A percentile compares a stretch with the other conserved stretches of the same genome.
These are phyloP conservation scores for Metschnikowia corniflorae DNA, from an alignment of 805 yeast species.

Conservation along the genomic window DNA sequence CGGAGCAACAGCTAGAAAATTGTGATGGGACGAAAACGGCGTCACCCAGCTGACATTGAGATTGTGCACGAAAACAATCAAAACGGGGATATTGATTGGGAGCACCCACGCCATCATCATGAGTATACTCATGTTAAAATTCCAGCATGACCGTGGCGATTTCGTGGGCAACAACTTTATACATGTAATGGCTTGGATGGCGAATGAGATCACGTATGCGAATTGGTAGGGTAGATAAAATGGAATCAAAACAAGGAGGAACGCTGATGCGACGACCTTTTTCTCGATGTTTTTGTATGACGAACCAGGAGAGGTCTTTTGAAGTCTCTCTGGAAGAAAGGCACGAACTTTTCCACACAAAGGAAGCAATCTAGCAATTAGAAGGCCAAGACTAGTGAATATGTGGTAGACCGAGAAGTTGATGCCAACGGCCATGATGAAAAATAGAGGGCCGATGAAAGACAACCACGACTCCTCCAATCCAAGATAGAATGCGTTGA, in stretches of 20 bases:
- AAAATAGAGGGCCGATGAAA: slow-evolving; percentile 58
- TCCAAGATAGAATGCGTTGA: slow-evolving; percentile 67
- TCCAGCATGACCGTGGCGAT: slow-evolving; percentile 31
- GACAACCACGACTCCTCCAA: slow-evolving; percentile 53
- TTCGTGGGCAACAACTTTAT: slow-evolving; percentile 26
- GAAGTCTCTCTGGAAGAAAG: background rate
- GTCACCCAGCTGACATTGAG: slow-evolving; percentile 74
- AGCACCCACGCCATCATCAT: slow-evolving; percentile 72
- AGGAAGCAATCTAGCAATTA: slow-evolving; percentile 3
- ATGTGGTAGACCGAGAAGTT: slow-evolving; percentile 36
- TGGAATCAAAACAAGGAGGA: slow-evolving; percentile 45
- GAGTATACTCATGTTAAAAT: slow-evolving; percentile 61
- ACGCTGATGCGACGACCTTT: slow-evolving; percentile 29
- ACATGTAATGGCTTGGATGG: slow-evolving; percentile 56
- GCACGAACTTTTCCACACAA: background rate
- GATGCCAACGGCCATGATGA: slow-evolving; percentile 42
- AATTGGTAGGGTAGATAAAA: slow-evolving; percentile 79
- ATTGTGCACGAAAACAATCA: slow-evolving; percentile 80
- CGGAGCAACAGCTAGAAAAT: slow-evolving; percentile 72
- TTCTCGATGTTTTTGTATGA: slow-evolving; percentile 1
- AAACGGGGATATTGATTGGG: slow-evolving; percentile 74
- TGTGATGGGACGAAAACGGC: slow-evolving; percentile 85
- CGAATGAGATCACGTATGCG: slow-evolving; percentile 58
- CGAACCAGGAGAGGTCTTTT: background rate
- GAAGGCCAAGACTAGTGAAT: slow-evolving; percentile 15